Evolutionary conservation across 768 basidiomycete species (phyloP), one percentile per base, ranked within the genome.

Genomic region (Collybia sordida): DNA sequence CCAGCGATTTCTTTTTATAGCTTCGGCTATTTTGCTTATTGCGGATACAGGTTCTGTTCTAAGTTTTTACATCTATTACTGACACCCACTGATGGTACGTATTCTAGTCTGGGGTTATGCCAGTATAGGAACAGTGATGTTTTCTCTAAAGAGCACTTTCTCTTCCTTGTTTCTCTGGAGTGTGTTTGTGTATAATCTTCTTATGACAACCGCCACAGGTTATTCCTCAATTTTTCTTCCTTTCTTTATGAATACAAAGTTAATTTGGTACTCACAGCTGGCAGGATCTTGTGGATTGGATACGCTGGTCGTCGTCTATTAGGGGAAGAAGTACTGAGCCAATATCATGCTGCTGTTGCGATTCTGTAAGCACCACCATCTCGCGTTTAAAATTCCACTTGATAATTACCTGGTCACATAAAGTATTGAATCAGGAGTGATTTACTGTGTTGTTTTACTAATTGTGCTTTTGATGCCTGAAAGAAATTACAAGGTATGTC

Each of bases 1-100:
- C 4, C 42, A 40, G 34, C 37, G 44, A 27, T 37, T 43, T n/a
- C 27, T 59, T 51, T 45, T 65, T 31, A 12, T 41, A 14, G 17
- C 17, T 41, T 17, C 39, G 23, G 17, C 15, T 4, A 15, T 41
- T 6, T 14, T 50, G 21, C n/a, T 52, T 6, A 36, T 50, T 14
- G 48, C 35, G 18, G 45, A 41, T 8, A 41, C 39, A 21, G 39
- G 39, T 41, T 37, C 35, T 14, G 18, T 37, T 15, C 18, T 37
- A 7, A 19, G 21, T 21, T 19, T 6, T 19, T 11, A 14, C 3
- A 31, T 12, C 3, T 31, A 12, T 31, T 31, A 3, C 4, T 19
- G 17, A 14, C 8, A 6, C 12, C 9, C 11, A 11, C 21, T 24
- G 21, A 7, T 3, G 17, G 12, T 11, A 19, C 4, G 15, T 24